These are phyloP conservation scores for Primulina tabacum DNA, from an alignment of 257 asterid species.

Conservation along the genomic window DNA sequence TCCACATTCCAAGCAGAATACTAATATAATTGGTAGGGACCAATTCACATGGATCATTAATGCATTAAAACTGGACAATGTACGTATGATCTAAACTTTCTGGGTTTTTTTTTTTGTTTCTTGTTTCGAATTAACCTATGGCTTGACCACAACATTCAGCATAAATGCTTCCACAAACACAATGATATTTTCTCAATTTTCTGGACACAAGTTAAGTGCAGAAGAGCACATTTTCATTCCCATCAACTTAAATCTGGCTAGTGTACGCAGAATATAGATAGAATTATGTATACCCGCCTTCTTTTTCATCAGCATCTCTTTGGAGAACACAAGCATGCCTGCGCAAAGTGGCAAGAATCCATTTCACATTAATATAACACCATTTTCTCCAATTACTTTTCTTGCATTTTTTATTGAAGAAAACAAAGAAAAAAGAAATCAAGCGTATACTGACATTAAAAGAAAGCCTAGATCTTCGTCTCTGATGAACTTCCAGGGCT, in stretches of 20 bases:
- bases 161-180: neutral
- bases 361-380: neutral
- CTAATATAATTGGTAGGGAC: neutral
- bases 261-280: neutral
- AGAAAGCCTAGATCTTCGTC: slow-evolving; percentile 48
- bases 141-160: neutral
- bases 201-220: too few relatives aligned
- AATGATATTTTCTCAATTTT: neutral
- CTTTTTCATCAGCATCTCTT: slow-evolving; percentile 43
- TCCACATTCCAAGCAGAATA: neutral
- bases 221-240: neutral
- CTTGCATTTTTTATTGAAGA: neutral
- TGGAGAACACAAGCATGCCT: slow-evolving; percentile 83
- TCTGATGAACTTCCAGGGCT: slow-evolving; percentile 37
- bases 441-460: slow-evolving; percentile 45
- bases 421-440: neutral
- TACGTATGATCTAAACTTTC: neutral
- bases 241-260: neutral
- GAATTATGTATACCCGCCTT: neutral
- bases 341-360: slow-evolving; percentile 23
- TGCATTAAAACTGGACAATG: neutral
- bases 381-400: neutral
- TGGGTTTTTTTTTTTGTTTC: neutral
- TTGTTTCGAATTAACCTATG: neutral
- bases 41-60: neutral